Evolutionary conservation across 2,329 filamentous ascomycete species (phyloP).

Genomic region (Exophiala aquamarina): DNA sequence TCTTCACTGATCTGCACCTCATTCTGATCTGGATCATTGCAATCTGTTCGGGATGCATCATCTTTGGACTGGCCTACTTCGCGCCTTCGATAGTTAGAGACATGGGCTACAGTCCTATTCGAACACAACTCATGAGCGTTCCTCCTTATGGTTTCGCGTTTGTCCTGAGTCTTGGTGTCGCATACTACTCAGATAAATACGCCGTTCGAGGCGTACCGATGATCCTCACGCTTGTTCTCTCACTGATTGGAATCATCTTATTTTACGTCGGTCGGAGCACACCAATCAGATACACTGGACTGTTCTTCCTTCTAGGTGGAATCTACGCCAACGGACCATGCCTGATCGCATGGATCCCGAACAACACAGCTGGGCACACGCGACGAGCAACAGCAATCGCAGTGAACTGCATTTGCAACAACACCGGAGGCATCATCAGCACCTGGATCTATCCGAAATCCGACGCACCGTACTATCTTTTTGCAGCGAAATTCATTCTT

Average conservation of each 20-base stretch:
- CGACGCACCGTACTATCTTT: constrained; percentile 4
- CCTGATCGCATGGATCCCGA: constrained; percentile 67
- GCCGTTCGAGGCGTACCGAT: constrained; percentile 63
- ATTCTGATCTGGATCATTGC: constrained; percentile 73
- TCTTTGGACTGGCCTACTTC: constrained; percentile 1
- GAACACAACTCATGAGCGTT: constrained; percentile 69
- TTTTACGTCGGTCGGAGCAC: constrained; percentile 55
- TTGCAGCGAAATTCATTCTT: constrained; percentile 1
- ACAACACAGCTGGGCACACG: constrained; percentile 69
- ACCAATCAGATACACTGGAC: constrained; percentile 59
- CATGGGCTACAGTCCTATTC: constrained; percentile 58
- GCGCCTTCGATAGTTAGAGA: constrained; percentile 69
- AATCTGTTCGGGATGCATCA: constrained; percentile 60
- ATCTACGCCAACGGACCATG: constrained; percentile 62
- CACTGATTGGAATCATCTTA: constrained; percentile 62
- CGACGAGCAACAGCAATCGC: constrained; percentile 68
- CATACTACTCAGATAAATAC: constrained; percentile 59
- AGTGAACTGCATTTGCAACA: constrained; percentile 71
- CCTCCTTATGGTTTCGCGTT: constrained; percentile 72
- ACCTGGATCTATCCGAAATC: constrained; percentile 5
- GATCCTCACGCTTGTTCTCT: constrained; percentile 56
- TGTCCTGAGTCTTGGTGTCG: constrained; percentile 57
- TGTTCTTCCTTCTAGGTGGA: constrained; percentile 63
- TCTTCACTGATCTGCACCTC: constrained; percentile 66
- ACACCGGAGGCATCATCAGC: constrained; percentile 59